phyloP scores from a whole-genome alignment of 805 yeast species.

The Candida ipomoeae region DNA sequence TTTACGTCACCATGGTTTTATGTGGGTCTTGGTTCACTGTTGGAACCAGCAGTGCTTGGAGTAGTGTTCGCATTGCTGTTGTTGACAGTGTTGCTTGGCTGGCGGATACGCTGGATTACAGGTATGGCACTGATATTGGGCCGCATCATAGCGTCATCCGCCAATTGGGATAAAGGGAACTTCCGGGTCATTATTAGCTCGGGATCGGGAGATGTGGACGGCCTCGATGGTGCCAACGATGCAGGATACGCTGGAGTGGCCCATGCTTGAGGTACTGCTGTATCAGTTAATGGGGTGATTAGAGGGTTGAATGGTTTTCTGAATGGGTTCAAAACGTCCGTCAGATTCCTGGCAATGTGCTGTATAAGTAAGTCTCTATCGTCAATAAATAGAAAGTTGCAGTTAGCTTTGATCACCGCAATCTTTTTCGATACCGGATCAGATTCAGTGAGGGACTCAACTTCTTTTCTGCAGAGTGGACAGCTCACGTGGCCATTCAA shows the following conservation, averaged over 20 bases:
- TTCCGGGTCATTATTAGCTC: slow-evolving; percentile 14
- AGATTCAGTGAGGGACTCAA: slow-evolving; percentile 11
- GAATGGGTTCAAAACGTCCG: slow-evolving; percentile 37
- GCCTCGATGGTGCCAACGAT: not conserved
- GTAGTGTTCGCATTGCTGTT: not conserved
- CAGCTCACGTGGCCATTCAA: slow-evolving; percentile 16
- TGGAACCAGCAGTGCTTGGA: not conserved
- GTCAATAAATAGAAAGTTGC: slow-evolving; percentile 9
- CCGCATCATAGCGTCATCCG: not conserved
- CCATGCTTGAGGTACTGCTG: slow-evolving; percentile 34
- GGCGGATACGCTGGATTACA: not conserved
- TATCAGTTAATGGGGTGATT: slow-evolving; percentile 38
- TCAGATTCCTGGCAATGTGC: slow-evolving; percentile 27
- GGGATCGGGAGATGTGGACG: slow-evolving; percentile 8
- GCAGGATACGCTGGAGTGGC: slow-evolving; percentile 21
- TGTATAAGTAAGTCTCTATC: slow-evolving; percentile 18
- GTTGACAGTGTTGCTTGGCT: not conserved
- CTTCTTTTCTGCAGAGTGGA: slow-evolving; percentile 18
- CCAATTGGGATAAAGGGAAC: slow-evolving; percentile 13
- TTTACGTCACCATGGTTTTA: not conserved
- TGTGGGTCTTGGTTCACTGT: not conserved
- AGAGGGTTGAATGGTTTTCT: slow-evolving; percentile 33
- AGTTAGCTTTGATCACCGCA: slow-evolving; percentile 8
- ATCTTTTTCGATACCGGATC: slow-evolving; percentile 8
- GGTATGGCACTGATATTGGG: slow-evolving; percentile 1